These are phyloP conservation scores for Schwanniomyces occidentalis DNA, from an alignment of 805 yeast genomes.

Conservation along the genomic window DNA sequence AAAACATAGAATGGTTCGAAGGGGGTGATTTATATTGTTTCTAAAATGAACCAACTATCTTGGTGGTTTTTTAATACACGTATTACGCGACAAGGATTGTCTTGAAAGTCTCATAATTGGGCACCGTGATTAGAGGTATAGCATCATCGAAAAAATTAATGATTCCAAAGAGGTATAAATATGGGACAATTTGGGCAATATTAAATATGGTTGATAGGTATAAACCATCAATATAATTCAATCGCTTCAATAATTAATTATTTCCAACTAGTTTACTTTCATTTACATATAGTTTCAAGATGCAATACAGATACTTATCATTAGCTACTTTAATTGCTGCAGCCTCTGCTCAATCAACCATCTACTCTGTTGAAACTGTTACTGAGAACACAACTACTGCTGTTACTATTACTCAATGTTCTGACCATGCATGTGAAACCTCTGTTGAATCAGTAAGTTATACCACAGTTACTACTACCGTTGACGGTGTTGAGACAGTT, in stretches of 20 bases:
- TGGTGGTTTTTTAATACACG: too few relatives aligned
- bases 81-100: too few relatives aligned
- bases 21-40: too few relatives aligned
- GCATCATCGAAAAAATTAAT: too few relatives aligned
- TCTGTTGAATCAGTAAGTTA: constrained; percentile 14
- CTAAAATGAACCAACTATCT: too few relatives aligned
- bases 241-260: neutral
- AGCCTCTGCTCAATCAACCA: constrained; percentile 20
- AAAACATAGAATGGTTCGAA: too few relatives aligned
- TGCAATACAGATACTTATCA: constrained; percentile 25
- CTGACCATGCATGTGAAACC: constrained; percentile 26
- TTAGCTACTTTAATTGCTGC: constrained; percentile 24
- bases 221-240: too few relatives aligned
- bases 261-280: constrained; percentile 9
- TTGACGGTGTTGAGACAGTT: constrained; percentile 31
- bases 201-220: too few relatives aligned
- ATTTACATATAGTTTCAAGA: constrained; percentile 8
- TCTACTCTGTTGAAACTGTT: constrained; percentile 21
- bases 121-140: too few relatives aligned
- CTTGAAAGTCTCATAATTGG: too few relatives aligned
- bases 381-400: constrained; percentile 28
- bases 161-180: too few relatives aligned
- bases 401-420: constrained; percentile 42
- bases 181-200: neutral
- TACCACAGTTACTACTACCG: constrained; percentile 32